Evolutionary conservation across 805 yeast species (phyloP).

Genomic region (Yamadazyma nakazawae): DNA sequence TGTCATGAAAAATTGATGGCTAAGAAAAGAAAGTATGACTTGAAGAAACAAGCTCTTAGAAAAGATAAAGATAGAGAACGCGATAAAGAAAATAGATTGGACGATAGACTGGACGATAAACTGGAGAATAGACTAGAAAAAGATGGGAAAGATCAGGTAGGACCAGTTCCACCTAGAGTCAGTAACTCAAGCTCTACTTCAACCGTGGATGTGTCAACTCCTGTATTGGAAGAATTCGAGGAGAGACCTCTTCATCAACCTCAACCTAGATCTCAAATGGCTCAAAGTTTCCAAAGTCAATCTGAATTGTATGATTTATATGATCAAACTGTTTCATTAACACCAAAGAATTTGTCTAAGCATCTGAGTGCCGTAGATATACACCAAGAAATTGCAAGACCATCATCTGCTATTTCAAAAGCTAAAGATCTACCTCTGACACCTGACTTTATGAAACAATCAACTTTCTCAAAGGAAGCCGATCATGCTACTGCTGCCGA

Average conservation of each 20-base stretch:
- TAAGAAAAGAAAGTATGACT: slow-evolving; percentile 64
- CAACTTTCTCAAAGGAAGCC: not conserved
- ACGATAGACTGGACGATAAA: not conserved
- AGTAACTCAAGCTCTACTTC: not conserved
- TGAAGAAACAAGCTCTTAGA: slow-evolving; percentile 29
- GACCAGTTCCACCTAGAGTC: not conserved
- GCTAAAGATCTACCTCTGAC: slow-evolving; percentile 14
- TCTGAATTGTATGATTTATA: slow-evolving; percentile 15
- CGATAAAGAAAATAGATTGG: slow-evolving; percentile 1
- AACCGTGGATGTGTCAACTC: slow-evolving; percentile 7
- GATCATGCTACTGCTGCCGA: not conserved
- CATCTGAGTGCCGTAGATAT: slow-evolving; percentile 6
- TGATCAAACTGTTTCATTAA: slow-evolving; percentile 13
- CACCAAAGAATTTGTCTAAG: slow-evolving; percentile 11
- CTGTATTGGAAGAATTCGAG: slow-evolving; percentile 7
- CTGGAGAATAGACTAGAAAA: too few relatives aligned
- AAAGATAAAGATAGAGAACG: slow-evolving; percentile 19
- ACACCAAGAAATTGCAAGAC: slow-evolving; percentile 8
- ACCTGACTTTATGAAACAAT: slow-evolving; percentile 3
- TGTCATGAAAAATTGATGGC: slow-evolving; percentile 85
- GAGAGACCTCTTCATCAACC: slow-evolving; percentile 19
- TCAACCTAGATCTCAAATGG: slow-evolving; percentile 15
- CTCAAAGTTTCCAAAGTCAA: slow-evolving; percentile 6
- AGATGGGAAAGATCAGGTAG: not conserved
- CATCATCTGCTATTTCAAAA: slow-evolving; percentile 12